Evolutionary conservation across 2,329 filamentous ascomycete genomes (phyloP), one percentile per base, ranked within the genome.

Genomic region (Apiospora sp.): DNA sequence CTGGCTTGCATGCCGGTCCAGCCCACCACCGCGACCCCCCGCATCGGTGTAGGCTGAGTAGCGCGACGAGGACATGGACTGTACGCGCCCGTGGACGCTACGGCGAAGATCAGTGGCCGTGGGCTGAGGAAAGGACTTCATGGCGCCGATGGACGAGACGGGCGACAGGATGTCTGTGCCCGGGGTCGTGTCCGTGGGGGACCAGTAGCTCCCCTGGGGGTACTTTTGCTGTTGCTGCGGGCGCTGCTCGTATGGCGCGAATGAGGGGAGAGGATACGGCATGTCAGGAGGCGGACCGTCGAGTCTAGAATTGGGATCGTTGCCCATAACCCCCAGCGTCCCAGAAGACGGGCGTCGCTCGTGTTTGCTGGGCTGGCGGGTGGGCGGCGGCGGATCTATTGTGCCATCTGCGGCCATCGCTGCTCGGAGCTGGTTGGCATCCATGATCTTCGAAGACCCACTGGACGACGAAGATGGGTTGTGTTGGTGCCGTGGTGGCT

Each of bases 1-100:
- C 7, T 61, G 16, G 30, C 54, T 61, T 0, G 22, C 2, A 30
- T 10, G 19, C 7, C 54, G 16, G 16, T 16, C 30, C 54, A 61
- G 30, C 14, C 27, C 51, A 8, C 4, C 10, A 10, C 22, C 34
- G 34, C 4, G 27, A 4, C 27, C 27, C 27, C 27, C 27, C 27
- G 27, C 27, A 30, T 19, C 14, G 0, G 54, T 61, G 2, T 19
- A 16, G 13, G 30, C n/a, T 34, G 58, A 64, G 58, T 64, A 41
- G 16, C 58, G 58, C 58, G 58, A 64, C 34, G 58, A 64, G 6
- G 58, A 41, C 58, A 41, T n/a, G 34, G 58, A 64, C 34, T 64
- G 58, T 3, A 37, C 34, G 34, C 34, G 58, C 19, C 22, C 19
- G 34, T 64, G 58, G 19, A 5, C 10, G 34, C 58, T 64, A 19